phyloP scores from a whole-genome alignment of 2,329 filamentous ascomycete genomes.

The Clarireedia hainanense region DNA sequence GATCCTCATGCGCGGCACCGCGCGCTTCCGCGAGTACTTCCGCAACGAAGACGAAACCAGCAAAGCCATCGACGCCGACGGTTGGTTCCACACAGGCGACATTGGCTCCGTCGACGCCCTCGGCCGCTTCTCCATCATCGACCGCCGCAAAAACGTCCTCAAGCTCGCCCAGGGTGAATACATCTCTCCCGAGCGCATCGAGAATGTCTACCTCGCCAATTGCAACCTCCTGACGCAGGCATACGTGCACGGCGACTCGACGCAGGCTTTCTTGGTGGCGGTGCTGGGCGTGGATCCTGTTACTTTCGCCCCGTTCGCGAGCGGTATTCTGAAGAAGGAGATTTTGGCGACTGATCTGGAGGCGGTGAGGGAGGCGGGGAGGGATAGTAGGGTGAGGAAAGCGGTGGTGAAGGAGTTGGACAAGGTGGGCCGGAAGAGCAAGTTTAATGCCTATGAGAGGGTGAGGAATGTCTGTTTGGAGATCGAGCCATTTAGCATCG shows the following conservation, averaged over 20 bases:
- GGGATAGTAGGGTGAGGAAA: constrained; percentile 62
- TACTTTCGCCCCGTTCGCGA: constrained; percentile 72
- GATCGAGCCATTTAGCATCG: constrained; percentile 84
- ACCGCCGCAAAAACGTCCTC: constrained; percentile 98
- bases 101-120: constrained; percentile 77
- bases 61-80: constrained; percentile 75
- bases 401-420: constrained; percentile 75
- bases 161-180: constrained; percentile 98
- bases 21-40: constrained; percentile 79
- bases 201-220: constrained; percentile 86
- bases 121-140: constrained; percentile 87
- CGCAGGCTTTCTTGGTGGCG: constrained; percentile 73
- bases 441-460: constrained; percentile 87
- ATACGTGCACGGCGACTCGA: constrained; percentile 84
- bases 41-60: constrained; percentile 82
- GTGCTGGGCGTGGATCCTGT: constrained; percentile 86
- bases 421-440: constrained; percentile 68
- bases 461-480: constrained; percentile 68
- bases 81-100: constrained; percentile 97
- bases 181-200: constrained; percentile 92
- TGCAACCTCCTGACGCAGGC: constrained; percentile 69
- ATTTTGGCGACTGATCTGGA: constrained; percentile 57
- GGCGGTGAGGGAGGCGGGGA: constrained; percentile 58
- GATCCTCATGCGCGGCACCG: constrained; percentile 73
- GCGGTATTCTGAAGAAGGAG: constrained; percentile 62